Conservation (phyloP, 345 rosid species). For the Brassica cretica region DNA sequence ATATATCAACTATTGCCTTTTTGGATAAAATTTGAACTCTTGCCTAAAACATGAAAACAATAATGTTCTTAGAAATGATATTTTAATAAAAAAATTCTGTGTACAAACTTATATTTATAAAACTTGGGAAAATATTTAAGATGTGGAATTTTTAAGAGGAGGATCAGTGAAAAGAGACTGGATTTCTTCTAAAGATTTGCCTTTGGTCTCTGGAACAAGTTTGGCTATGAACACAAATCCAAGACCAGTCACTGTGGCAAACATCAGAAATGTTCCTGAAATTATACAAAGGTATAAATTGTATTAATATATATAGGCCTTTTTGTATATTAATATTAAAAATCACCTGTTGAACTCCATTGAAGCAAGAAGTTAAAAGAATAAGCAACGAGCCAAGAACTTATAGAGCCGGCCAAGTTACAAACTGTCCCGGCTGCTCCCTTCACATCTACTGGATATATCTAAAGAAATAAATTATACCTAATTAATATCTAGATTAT, state of each 20-base stretch:
- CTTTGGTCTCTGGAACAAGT: slow-evolving; percentile 60
- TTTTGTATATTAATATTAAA: background rate
- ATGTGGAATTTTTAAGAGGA: slow-evolving; percentile 3
- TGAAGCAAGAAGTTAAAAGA: slow-evolving; percentile 48
- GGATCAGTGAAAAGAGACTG: slow-evolving; percentile 37
- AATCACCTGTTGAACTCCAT: slow-evolving; percentile 54
- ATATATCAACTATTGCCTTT: background rate
- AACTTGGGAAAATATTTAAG: background rate
- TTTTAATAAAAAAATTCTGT: slow-evolving; percentile 7
- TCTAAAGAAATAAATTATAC: slow-evolving; percentile 18
- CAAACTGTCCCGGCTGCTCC: slow-evolving; percentile 59
- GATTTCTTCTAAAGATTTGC: slow-evolving; percentile 53
- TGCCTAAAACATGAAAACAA: slow-evolving; percentile 15
- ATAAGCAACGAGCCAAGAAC: slow-evolving; percentile 53
- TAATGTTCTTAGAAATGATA: slow-evolving; percentile 1
- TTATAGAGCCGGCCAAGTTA: slow-evolving; percentile 46
- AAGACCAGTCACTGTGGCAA: slow-evolving; percentile 23
- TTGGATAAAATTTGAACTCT: background rate
- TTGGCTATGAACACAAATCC: slow-evolving; percentile 46
- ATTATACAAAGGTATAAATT: no score
- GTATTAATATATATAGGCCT: background rate
- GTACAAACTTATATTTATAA: background rate
- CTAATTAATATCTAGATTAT: no score
- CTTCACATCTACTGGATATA: slow-evolving; percentile 55
- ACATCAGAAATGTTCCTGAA: slow-evolving; percentile 49